Percentiles rank a stretch among this genome's conserved stretches.
phyloP scores from a whole-genome alignment of 768 basidiomycete species.

The Lentinula aciculospora region DNA sequence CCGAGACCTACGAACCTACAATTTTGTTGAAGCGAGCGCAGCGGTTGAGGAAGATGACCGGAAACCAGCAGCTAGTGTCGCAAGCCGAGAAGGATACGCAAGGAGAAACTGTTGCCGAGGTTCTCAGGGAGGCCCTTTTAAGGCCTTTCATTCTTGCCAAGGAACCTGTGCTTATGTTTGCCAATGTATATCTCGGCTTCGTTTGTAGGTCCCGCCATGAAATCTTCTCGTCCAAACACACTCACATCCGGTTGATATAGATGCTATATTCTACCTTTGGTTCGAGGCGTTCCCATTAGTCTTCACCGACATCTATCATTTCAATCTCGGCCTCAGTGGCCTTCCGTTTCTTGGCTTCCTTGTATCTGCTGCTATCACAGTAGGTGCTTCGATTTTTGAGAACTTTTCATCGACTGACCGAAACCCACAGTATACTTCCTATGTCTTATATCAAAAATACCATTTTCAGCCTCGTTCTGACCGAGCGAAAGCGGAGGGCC shows the following conservation, averaged over 20 bases:
- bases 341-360: constrained; percentile 24
- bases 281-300: constrained; percentile 28
- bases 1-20: constrained; percentile 22
- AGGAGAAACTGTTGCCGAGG: constrained; percentile 1
- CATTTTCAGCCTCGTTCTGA: constrained; percentile 3
- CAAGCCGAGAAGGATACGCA: constrained; percentile 5
- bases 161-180: constrained; percentile 5
- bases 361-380: constrained; percentile 8
- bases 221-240: neutral
- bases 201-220: neutral
- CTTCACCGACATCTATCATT: constrained; percentile 25
- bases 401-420: neutral
- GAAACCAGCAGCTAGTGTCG: constrained; percentile 17
- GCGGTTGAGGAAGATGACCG: constrained; percentile 23
- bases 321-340: constrained; percentile 22
- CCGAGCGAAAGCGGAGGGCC: neutral
- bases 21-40: constrained; percentile 25
- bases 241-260: neutral
- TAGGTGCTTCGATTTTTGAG: neutral
- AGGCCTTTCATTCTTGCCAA: constrained; percentile 5
- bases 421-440: neutral
- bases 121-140: constrained; percentile 1
- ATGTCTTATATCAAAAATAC: constrained; percentile 3
- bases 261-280: constrained; percentile 24
- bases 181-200: constrained; percentile 9